Base-by-base conservation (phyloP, 2,329 filamentous ascomycete genomes). In the Onygena corvina region DNA sequence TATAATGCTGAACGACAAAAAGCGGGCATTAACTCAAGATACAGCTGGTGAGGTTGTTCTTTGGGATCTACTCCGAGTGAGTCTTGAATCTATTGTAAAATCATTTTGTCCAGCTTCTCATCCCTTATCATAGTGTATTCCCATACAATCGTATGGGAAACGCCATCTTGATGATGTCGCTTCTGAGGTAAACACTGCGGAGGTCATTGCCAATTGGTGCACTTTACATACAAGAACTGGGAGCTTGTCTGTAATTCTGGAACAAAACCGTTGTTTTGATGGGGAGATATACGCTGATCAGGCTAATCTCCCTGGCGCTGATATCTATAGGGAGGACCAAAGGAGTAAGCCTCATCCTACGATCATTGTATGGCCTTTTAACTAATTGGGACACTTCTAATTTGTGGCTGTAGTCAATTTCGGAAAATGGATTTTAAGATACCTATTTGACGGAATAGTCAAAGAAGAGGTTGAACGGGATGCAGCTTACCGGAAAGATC, bases 251-350 rank as follows among this genome's bases (percentile, higher is more conserved):
- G 90, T 95, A 2, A 83, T 93, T 14, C 67, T 98, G 14, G 92
- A 98, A 61, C 86, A 89, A 34, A 93, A 92, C 60, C 93, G 93
- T 58, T 95, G 89, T 64, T 98, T 98, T 58, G 92, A 98, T 66
- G 92, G 89, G 12, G 92, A 98, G 61, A 84, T 94, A 66, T 98
- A 98, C 63, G 90, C 88, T 1, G 92, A 98, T 62, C 89, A 96
- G 66, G 71, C 93, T 30, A 73, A 81, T 34, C 58, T 90, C 49
- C 76, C 84, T 8, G 82, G 87, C 54, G 72, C 78, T n/a, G 72
- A 84, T 14, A 83, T 89, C 9, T 94, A 94, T 61, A 76, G 84
- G 50, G 90, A 96, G 59, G 92, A 98, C 59, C 90, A 96, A 68
- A 80, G 92, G 69, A 94, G 86, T 90, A 76, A 61, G 81, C 65